Evolutionary conservation across 805 yeast genomes (phyloP).

Genomic region (Myxozyma geophila): DNA sequence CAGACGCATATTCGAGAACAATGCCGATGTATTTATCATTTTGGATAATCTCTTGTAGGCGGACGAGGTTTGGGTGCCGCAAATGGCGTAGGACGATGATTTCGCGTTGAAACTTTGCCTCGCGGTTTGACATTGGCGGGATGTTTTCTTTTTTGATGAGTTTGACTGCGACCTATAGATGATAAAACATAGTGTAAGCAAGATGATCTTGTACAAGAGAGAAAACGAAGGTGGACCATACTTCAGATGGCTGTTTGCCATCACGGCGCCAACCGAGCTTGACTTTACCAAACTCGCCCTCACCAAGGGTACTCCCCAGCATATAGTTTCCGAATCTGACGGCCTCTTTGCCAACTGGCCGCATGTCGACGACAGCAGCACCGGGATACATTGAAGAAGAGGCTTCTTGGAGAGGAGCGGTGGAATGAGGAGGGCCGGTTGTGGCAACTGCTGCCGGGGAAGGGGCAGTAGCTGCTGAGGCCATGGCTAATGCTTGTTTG

Average conservation of each 20-base stretch:
- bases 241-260: constrained; percentile 56
- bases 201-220: neutral
- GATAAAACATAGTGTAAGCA: neutral
- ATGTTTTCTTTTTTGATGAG: constrained; percentile 86
- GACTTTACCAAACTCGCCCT: constrained; percentile 98
- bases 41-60: constrained; percentile 88
- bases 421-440: too few relatives aligned
- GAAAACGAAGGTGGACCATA: neutral
- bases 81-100: constrained; percentile 81
- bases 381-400: constrained; percentile 8
- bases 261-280: constrained; percentile 94
- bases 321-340: constrained; percentile 81
- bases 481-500: neutral
- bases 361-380: constrained; percentile 30
- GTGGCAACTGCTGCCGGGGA: neutral
- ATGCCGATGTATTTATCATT: constrained; percentile 95
- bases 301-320: constrained; percentile 92
- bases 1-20: constrained; percentile 94
- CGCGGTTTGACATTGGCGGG: constrained; percentile 83
- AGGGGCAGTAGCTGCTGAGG: constrained; percentile 1
- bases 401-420: neutral
- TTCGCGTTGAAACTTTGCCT: constrained; percentile 88
- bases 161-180: constrained; percentile 88
- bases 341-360: constrained; percentile 29
- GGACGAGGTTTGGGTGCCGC: constrained; percentile 92